These are phyloP conservation scores for Juncus effusus DNA, from an alignment of 176 grass and related monocot species.

Conservation along the genomic window DNA sequence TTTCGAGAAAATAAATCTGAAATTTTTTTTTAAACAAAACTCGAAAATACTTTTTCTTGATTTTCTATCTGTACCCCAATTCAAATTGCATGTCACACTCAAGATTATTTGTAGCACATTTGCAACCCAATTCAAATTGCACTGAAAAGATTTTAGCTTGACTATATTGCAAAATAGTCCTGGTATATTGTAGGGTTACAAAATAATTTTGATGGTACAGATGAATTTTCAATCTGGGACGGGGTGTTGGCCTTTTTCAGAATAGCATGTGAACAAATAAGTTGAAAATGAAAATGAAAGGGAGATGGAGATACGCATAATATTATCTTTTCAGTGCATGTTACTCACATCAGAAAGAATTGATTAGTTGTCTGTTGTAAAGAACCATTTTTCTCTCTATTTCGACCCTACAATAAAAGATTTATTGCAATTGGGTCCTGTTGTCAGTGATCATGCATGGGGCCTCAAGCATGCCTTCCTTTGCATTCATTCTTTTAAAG, in stretches of 20 bases:
- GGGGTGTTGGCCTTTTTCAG: slow-evolving; percentile 21
- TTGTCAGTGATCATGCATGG: slow-evolving; percentile 6
- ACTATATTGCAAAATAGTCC: not conserved
- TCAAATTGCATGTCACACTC: too few relatives aligned
- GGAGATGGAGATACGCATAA: slow-evolving; percentile 24
- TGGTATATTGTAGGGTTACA: not conserved
- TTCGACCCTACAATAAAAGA: slow-evolving; percentile 13
- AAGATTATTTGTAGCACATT: too few relatives aligned
- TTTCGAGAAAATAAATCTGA: too few relatives aligned
- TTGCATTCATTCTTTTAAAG: slow-evolving; percentile 11
- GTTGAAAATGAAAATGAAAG: slow-evolving; percentile 29
- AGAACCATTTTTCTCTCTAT: slow-evolving; percentile 7
- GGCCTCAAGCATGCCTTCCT: slow-evolving; percentile 20
- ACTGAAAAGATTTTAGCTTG: not conserved
- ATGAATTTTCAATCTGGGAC: slow-evolving; percentile 18
- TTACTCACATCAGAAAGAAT: slow-evolving; percentile 29
- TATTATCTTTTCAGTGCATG: slow-evolving; percentile 31
- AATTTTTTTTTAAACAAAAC: too few relatives aligned
- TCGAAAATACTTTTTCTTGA: too few relatives aligned
- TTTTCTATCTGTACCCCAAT: too few relatives aligned
- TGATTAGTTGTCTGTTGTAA: slow-evolving; percentile 25
- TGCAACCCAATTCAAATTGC: too few relatives aligned
- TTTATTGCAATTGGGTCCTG: not conserved
- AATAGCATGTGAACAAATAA: slow-evolving; percentile 30
- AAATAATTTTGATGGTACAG: slow-evolving; percentile 6